Evolutionary conservation across 148 eudicot species (phyloP).

Genomic region (Polygonum maritimum): DNA sequence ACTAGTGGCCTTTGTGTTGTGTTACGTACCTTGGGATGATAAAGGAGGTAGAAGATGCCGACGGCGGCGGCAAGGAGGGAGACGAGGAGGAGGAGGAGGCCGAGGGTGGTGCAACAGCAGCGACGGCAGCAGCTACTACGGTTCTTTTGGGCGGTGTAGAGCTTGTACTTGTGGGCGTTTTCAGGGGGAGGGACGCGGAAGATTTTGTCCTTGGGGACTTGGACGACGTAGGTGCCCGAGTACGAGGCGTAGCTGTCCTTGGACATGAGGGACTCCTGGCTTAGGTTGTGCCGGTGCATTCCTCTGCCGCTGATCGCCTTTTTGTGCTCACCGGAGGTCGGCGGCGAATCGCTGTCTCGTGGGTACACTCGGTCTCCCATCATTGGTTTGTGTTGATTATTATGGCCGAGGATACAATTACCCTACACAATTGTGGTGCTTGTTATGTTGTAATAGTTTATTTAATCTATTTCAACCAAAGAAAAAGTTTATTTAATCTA

Average conservation of each 20-base stretch:
- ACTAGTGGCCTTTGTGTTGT: too few species aligned
- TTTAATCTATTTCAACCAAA: too few species aligned
- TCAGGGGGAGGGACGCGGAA: slow-evolving; percentile 78
- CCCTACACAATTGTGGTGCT: too few species aligned
- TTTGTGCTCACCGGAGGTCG: slow-evolving; percentile 24
- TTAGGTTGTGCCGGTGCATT: slow-evolving; percentile 19
- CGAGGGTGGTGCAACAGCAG: slow-evolving; percentile 33
- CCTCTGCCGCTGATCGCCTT: neutral
- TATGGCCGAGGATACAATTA: neutral
- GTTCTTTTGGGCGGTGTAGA: slow-evolving; percentile 17
- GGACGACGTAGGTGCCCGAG: slow-evolving; percentile 61
- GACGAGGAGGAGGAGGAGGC: slow-evolving; percentile 24
- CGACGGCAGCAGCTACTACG: slow-evolving; percentile 22
- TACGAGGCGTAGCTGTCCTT: slow-evolving; percentile 26
- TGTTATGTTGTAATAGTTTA: too few species aligned
- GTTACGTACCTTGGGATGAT: slow-evolving; percentile 39
- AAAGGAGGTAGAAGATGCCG: slow-evolving; percentile 54
- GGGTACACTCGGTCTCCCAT: slow-evolving; percentile 39
- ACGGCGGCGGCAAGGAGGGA: slow-evolving; percentile 34
- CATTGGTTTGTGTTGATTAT: neutral
- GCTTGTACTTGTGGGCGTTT: slow-evolving; percentile 45
- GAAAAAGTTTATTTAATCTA: too few species aligned
- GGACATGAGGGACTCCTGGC: slow-evolving; percentile 38
- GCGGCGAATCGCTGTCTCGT: slow-evolving; percentile 24
- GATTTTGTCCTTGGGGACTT: slow-evolving; percentile 72